These are phyloP conservation scores for Diplodia intermedia DNA, from an alignment of 2,329 filamentous ascomycete species.

Conservation along the genomic window DNA sequence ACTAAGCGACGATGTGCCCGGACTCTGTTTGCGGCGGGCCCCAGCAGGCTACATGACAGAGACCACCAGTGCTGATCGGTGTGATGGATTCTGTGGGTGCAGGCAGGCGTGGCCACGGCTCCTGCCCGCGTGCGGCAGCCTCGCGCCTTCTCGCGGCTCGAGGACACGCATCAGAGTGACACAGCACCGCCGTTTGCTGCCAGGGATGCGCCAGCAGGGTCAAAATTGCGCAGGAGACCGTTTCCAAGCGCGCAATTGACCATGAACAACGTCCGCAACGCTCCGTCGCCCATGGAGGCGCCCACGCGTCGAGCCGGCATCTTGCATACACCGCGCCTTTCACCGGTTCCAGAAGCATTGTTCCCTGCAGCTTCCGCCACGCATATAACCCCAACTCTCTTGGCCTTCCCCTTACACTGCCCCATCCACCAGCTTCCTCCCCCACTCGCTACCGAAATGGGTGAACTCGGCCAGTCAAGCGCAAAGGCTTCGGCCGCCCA, in stretches of 20 bases:
- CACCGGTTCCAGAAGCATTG: background rate
- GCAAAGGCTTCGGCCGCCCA: background rate
- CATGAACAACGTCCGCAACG: background rate
- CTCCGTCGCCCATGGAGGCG: background rate
- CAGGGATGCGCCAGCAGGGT: conserved; percentile 6
- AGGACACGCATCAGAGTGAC: background rate
- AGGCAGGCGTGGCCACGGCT: background rate
- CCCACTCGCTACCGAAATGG: conserved; percentile 6
- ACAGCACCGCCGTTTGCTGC: background rate
- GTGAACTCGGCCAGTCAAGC: background rate
- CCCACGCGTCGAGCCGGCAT: background rate
- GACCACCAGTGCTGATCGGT: background rate
- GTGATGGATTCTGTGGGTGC: background rate
- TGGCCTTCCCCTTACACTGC: background rate
- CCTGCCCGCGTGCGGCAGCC: background rate
- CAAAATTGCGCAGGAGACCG: background rate
- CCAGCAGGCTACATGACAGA: background rate
- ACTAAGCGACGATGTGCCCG: background rate
- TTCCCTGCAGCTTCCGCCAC: background rate
- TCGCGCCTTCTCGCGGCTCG: background rate
- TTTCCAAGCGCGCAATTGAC: background rate
- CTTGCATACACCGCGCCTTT: conserved; percentile 13
- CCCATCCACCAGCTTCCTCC: background rate
- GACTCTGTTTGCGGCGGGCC: background rate
- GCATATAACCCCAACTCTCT: conserved; percentile 14